phyloP scores from a whole-genome alignment of 306 rosid species.

The Dryas octopetala region DNA sequence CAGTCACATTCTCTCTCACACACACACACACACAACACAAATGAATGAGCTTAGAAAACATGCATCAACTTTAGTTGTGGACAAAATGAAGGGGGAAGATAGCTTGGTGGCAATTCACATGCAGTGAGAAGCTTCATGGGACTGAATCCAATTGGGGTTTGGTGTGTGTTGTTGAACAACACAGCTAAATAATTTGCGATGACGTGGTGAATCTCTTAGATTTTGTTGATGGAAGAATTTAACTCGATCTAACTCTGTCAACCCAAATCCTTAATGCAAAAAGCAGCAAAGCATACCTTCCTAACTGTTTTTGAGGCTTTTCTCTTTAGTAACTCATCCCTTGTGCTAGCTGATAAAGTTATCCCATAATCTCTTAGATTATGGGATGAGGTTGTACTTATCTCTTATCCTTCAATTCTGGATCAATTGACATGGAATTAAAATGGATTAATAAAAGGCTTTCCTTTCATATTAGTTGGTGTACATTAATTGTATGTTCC shows the following conservation, averaged over 20 bases:
- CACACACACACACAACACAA: background rate
- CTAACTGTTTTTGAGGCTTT: constrained; percentile 18
- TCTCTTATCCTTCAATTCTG: too few relatives aligned
- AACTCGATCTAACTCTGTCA: background rate
- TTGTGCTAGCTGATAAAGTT: background rate
- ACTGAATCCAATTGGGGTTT: constrained; percentile 9
- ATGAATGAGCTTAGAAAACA: background rate
- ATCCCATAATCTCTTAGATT: background rate
- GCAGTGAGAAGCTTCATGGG: background rate
- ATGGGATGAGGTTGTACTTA: too few relatives aligned
- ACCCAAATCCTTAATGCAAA: constrained; percentile 5
- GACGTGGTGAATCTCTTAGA: constrained; percentile 15
- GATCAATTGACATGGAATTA: too few relatives aligned
- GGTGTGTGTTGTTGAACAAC: constrained; percentile 22
- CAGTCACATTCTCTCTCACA: background rate
- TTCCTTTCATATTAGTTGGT: too few relatives aligned
- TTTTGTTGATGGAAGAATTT: constrained; percentile 21
- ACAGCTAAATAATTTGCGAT: constrained; percentile 2
- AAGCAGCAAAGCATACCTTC: constrained; percentile 12
- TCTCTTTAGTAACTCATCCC: background rate
- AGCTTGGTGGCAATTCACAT: constrained; percentile 18
- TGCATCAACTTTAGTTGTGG: background rate
- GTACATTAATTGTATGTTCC: too few relatives aligned
- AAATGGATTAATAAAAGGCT: too few relatives aligned
- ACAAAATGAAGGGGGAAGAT: too few relatives aligned